Percentiles rank a stretch among this genome's conserved stretches.
phyloP scores from a whole-genome alignment of 371 early-diverging fungal genomes.

The Conidiobolus incongruus region DNA sequence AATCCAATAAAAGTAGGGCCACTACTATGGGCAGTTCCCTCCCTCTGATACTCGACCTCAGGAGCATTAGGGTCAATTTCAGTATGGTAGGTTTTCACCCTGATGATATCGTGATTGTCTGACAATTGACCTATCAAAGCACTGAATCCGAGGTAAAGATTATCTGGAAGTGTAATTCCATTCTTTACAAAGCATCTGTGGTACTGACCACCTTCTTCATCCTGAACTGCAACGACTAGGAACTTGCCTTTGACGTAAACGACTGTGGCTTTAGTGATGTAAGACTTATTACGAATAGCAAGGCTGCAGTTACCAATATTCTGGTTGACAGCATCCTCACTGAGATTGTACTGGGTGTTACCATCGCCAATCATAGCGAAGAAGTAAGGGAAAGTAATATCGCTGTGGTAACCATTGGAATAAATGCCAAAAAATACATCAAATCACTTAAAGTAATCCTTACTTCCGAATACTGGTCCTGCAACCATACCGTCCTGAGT shows the following conservation, averaged over 20 bases:
- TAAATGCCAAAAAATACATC: constrained; percentile 94
- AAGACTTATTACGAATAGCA: no score
- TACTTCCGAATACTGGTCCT: constrained; percentile 81
- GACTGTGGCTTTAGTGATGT: constrained; percentile 46
- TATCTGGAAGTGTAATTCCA: constrained; percentile 45
- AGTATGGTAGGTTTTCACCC: constrained; percentile 12
- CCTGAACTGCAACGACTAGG: constrained; percentile 36
- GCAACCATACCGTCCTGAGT: constrained; percentile 24
- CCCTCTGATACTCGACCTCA: neutral
- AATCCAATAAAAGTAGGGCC: constrained; percentile 13
- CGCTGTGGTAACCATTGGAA: constrained; percentile 59
- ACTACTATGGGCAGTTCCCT: no score
- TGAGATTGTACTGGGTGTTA: constrained; percentile 47
- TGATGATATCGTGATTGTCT: constrained; percentile 66
- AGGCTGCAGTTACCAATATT: constrained; percentile 42
- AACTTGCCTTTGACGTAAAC: constrained; percentile 47
- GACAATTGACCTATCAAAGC: constrained; percentile 74
- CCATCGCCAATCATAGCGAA: constrained; percentile 89
- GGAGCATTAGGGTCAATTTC: neutral
- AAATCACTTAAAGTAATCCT: constrained; percentile 71
- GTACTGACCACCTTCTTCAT: constrained; percentile 41
- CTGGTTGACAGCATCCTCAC: constrained; percentile 52
- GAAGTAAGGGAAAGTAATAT: constrained; percentile 76
- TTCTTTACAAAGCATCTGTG: constrained; percentile 55
- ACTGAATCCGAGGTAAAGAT: constrained; percentile 69